Evolutionary conservation across 164 flowering plant species (phyloP), one percentile per base, ranked within the genome.

Genomic region (Vitis cinerea): DNA sequence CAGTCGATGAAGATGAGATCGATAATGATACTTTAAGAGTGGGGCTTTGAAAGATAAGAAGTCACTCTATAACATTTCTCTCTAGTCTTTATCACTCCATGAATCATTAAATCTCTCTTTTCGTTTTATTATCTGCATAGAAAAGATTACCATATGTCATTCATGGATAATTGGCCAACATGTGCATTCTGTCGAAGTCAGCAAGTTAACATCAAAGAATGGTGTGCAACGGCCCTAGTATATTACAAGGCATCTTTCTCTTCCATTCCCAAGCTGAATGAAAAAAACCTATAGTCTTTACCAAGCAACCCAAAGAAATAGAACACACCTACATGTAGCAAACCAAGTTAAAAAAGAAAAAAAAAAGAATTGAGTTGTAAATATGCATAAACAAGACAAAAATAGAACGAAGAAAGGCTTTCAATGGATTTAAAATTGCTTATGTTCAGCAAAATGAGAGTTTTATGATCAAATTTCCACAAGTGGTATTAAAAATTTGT

Each of bases 101-200:
- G 86, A 54, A 80, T 82, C 80, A 82, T 84, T 85, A 86, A 80
- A 73, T 81, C 78, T 77, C 80, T 75, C 83, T 76, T 85, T 83
- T 83, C 85, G 83, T 81, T 81, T 79, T 79, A 81, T 71, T 72
- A 90, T 90, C 92, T 90, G 94, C 94, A 90, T 78, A 67, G 73
- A 86, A 79, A 85, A 84, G 73, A 78, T 69, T 85, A 80, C 74
- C 80, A 82, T 71, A 78, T 79, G 77, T 79, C 70, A 84, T 84
- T 75, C 76, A 78, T 7, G 73, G 70, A 62, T 71, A 63, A 78
- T 63, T 23, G 74, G 53, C 74, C 71, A 48, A 77, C 68, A 64
- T 61, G 76, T 65, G 65, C 73, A 77, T 69, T 52, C 60, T 17
- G 47, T 72, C 71, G 49, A 64, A 71, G 71, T 66, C 53, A 74